Base-by-base conservation (phyloP, 345 rosid species). In the Sonneratia alba region DNA sequence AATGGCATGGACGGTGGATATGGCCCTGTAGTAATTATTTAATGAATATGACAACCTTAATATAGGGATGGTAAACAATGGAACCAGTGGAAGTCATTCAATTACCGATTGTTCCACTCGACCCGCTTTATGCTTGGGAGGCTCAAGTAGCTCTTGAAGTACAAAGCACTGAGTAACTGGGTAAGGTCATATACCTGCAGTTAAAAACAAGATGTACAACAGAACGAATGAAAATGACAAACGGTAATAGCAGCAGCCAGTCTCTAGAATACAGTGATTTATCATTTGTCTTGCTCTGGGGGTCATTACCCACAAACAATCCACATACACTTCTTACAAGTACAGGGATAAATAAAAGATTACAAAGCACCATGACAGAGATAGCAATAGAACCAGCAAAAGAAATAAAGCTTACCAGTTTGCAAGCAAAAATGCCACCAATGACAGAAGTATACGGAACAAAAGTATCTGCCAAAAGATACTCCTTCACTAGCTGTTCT, bases 21-120 rank as follows among this genome's bases (percentile, higher is more conserved):
- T 80, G 27, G 85, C 84, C 81, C 93, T 88, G 86, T 80, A 82
- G 13, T 43, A 45, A 36, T 14, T 21, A 19, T 43, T 45, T 24
- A 15, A 36, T 42, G 53, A 22, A 36, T 55, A 12, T 53, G 4
- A 43, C 67, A 37, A n/a, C 59, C 1, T 11, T 47, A 56, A 36
- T 36, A 40, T 22, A 59, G 36, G 18, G 53, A 61, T 5, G 59
- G 47, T 69, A 19, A 47, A 34, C 43, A 19, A 38, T 66, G 37
- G 19, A 71, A 5, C 21, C 55, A 74, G 7, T 14, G 48, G 14
- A 56, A 72, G 57, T 66, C 15, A 59, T 36, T 70, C 24, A 68
- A 69, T 81, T 75, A 88, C 91, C 93, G 74, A 76, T 88, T 88
- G 73, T 81, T 85, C 93, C 93, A 88, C 76, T 88, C 93, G 9